Evolutionary conservation across 1,284 basidiomycete species (phyloP).

Genomic region (Phaffia rhodozyma): DNA sequence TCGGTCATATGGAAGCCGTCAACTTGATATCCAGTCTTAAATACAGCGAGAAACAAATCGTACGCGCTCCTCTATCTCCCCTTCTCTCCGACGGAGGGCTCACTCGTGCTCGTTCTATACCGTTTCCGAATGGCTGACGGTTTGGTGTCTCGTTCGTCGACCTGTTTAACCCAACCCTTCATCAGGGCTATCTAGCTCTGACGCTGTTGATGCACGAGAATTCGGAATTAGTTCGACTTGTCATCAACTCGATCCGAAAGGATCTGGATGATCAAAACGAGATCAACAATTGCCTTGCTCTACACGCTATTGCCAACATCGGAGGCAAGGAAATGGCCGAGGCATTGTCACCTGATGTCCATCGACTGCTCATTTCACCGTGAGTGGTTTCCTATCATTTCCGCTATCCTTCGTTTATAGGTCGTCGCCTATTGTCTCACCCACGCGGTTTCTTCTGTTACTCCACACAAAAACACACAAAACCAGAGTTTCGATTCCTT

Average conservation of each 20-base stretch:
- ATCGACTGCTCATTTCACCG: constrained; percentile 90
- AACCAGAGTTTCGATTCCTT: constrained; percentile 74
- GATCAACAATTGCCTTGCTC: constrained; percentile 86
- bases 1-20: constrained; percentile 98
- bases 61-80: constrained; percentile 37
- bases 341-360: constrained; percentile 81
- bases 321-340: constrained; percentile 98
- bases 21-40: constrained; percentile 92
- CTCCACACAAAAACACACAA: background rate
- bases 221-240: constrained; percentile 85
- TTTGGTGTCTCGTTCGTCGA: background rate
- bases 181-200: constrained; percentile 87
- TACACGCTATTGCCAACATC: constrained; percentile 97
- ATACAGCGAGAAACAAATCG: constrained; percentile 99
- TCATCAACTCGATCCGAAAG: constrained; percentile 96
- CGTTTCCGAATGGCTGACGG: background rate
- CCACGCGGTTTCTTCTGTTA: constrained; percentile 7
- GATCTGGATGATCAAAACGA: constrained; percentile 93
- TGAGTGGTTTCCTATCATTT: constrained; percentile 38
- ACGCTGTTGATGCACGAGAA: constrained; percentile 98
- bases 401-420: background rate
- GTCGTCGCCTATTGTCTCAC: background rate
- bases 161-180: background rate
- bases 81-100: background rate
- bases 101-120: background rate